phyloP scores from a whole-genome alignment of 805 yeast genomes.

The Tanozyma kutaoensis region DNA sequence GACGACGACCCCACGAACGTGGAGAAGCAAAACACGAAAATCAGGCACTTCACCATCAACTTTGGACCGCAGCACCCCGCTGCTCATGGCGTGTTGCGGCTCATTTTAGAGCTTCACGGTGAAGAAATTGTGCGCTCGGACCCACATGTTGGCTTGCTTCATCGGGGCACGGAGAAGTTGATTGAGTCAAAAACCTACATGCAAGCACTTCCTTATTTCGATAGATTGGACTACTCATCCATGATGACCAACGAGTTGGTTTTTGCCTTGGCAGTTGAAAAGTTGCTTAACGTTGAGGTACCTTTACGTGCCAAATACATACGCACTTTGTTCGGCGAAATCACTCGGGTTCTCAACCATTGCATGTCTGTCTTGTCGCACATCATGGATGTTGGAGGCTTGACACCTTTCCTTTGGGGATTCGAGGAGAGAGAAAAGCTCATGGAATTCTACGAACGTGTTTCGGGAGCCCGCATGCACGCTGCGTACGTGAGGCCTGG shows the following conservation, averaged over 20 bases:
- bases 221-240: conserved; percentile 70
- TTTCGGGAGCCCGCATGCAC: conserved; percentile 82
- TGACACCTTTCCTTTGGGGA: conserved; percentile 90
- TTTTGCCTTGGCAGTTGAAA: conserved; percentile 73
- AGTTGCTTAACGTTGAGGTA: conserved; percentile 70
- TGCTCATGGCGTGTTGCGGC: conserved; percentile 83
- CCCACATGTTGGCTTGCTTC: conserved; percentile 81
- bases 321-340: conserved; percentile 77
- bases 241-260: conserved; percentile 91
- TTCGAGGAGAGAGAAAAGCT: conserved; percentile 87
- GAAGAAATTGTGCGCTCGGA: conserved; percentile 81
- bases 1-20: conserved; percentile 30
- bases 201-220: conserved; percentile 84
- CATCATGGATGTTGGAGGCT: conserved; percentile 91
- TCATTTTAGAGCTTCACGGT: conserved; percentile 77
- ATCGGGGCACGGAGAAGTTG: conserved; percentile 82
- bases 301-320: conserved; percentile 79
- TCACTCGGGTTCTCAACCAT: conserved; percentile 74
- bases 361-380: conserved; percentile 78
- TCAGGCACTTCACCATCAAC: conserved; percentile 81
- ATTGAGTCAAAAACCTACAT: conserved; percentile 77
- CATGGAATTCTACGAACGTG: conserved; percentile 88
- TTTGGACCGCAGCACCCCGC: conserved; percentile 95
- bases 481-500: conserved; percentile 86
- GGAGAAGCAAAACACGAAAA: conserved; percentile 35